phyloP scores from a whole-genome alignment of 495 filamentous ascomycete genomes.

The Penicillium verhagenii region DNA sequence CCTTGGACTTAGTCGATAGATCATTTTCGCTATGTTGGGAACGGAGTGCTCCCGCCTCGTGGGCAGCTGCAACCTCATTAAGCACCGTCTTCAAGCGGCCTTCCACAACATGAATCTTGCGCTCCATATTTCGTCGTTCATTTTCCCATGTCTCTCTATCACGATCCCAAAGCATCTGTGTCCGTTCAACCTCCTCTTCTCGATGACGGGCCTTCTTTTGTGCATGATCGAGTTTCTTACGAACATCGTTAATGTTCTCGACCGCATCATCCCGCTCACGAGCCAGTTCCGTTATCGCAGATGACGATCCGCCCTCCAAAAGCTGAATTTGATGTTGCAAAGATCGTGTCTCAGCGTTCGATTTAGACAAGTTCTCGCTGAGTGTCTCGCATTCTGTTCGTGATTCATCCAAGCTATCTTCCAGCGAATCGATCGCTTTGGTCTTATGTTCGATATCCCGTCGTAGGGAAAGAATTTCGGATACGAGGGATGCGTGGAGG shows the following conservation, averaged over 20 bases:
- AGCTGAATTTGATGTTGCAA: slow-evolving; percentile 81
- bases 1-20: slow-evolving; percentile 36
- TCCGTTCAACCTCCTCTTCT: slow-evolving; percentile 79
- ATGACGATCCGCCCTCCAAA: slow-evolving; percentile 82
- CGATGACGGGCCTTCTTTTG: slow-evolving; percentile 76
- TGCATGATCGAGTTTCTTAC: slow-evolving; percentile 71
- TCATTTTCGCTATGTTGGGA: slow-evolving; percentile 23
- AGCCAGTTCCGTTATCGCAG: slow-evolving; percentile 76
- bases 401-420: slow-evolving; percentile 67
- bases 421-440: slow-evolving; percentile 78
- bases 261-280: slow-evolving; percentile 85
- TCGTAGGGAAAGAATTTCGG: slow-evolving; percentile 84
- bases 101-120: slow-evolving; percentile 83
- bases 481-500: slow-evolving; percentile 89
- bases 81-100: slow-evolving; percentile 78
- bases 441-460: slow-evolving; percentile 87
- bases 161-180: slow-evolving; percentile 71
- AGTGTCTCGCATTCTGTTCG: slow-evolving; percentile 72
- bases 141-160: slow-evolving; percentile 82
- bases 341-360: slow-evolving; percentile 71
- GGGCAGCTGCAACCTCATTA: slow-evolving; percentile 76
- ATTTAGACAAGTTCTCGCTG: slow-evolving; percentile 56
- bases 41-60: slow-evolving; percentile 48
- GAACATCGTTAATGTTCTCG: slow-evolving; percentile 69
- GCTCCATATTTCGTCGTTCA: slow-evolving; percentile 76